Conservation (phyloP, 164 flowering plant genomes). For the Vitis riparia region DNA sequence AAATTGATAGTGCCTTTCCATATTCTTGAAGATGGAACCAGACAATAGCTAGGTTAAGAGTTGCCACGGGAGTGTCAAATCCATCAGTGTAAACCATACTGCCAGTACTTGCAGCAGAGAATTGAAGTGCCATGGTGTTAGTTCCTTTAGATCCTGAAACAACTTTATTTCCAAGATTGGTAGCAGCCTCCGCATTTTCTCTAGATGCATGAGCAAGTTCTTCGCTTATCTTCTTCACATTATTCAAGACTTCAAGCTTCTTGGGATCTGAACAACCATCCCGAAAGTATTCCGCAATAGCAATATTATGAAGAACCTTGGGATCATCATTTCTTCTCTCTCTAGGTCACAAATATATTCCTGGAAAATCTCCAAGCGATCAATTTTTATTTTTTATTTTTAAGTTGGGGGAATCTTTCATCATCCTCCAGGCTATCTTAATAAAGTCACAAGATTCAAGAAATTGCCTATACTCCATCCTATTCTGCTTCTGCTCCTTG, state of each 20-base stretch:
- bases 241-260: constrained; percentile 68
- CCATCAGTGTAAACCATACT: constrained; percentile 51
- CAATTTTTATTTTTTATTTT: too few relatives aligned
- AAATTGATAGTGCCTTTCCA: constrained; percentile 62
- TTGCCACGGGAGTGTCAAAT: constrained; percentile 70
- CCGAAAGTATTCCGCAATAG: constrained; percentile 64
- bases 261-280: constrained; percentile 82
- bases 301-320: constrained; percentile 86
- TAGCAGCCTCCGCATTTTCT: constrained; percentile 51
- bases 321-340: too few relatives aligned
- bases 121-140: constrained; percentile 23
- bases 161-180: constrained; percentile 39
- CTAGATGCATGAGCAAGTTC: constrained; percentile 64
- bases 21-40: constrained; percentile 84
- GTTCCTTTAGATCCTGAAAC: constrained; percentile 45
- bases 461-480: too few relatives aligned
- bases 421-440: too few relatives aligned
- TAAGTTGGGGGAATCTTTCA: too few relatives aligned
- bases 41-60: constrained; percentile 65
- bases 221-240: constrained; percentile 61
- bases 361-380: too few relatives aligned
- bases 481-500: too few relatives aligned
- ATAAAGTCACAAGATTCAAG: too few relatives aligned
- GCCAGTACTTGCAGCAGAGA: constrained; percentile 34
- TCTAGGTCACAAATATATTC: too few relatives aligned